Percentiles rank a stretch among this genome's conserved stretches.
These are phyloP conservation scores for Candida michaelii DNA, from an alignment of 805 yeast species.

Conservation along the genomic window DNA sequence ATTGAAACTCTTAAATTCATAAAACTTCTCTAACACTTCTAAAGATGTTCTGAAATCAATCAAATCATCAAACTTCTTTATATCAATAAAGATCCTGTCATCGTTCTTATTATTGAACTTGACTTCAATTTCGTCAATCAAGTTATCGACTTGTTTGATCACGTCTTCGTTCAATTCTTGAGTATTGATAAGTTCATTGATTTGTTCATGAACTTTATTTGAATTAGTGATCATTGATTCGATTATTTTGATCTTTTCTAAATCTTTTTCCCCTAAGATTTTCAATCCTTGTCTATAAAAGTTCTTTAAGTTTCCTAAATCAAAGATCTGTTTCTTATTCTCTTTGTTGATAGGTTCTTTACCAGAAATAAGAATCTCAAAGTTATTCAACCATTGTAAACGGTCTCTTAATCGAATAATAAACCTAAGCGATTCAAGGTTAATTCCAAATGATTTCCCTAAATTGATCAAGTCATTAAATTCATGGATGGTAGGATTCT, in stretches of 20 bases:
- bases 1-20: slow-evolving; percentile 12
- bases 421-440: slow-evolving; percentile 45
- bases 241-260: slow-evolving; percentile 31
- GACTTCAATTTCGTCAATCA: slow-evolving; percentile 26
- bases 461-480: slow-evolving; percentile 52
- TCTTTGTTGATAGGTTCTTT: slow-evolving; percentile 38
- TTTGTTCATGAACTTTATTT: slow-evolving; percentile 17
- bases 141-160: slow-evolving; percentile 24
- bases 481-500: slow-evolving; percentile 40
- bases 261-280: slow-evolving; percentile 29
- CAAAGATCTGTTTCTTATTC: slow-evolving; percentile 35
- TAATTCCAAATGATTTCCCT: slow-evolving; percentile 62
- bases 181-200: slow-evolving; percentile 5
- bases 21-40: slow-evolving; percentile 14
- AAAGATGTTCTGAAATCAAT: slow-evolving; percentile 21
- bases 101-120: slow-evolving; percentile 22
- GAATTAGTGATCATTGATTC: slow-evolving; percentile 27
- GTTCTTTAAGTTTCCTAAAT: slow-evolving; percentile 26
- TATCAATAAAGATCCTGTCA: slow-evolving; percentile 27
- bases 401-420: slow-evolving; percentile 36
- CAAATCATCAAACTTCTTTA: slow-evolving; percentile 28
- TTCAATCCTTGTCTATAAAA: slow-evolving; percentile 29
- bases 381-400: slow-evolving; percentile 33
- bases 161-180: slow-evolving; percentile 15
- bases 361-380: slow-evolving; percentile 34